Base-by-base conservation (phyloP, 2,329 filamentous ascomycete genomes). In the Pseudogymnoascus sp. region DNA sequence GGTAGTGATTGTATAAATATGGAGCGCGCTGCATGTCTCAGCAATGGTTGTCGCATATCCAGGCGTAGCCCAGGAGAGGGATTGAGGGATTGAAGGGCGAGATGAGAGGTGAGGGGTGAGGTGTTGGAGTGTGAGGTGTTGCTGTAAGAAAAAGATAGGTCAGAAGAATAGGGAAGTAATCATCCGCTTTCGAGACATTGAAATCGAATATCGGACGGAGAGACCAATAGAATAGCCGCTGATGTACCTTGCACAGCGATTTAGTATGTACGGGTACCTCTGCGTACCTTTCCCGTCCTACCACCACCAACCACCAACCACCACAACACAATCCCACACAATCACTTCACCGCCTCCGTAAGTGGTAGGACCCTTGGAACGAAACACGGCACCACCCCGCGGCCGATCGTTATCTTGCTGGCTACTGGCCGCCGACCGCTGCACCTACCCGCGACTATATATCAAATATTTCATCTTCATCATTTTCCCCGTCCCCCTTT, bases 1-100 rank as follows among this genome's bases (percentile, higher is more conserved):
- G 64, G 59, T 62, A 68, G 66, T 65, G 70, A 67, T 31, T 23
- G 21, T 37, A 38, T 38, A 37, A 60, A 60, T 60, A 60, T 37
- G 34, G 59, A 60, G 31, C 59, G 59, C 37, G 59, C 34, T 40
- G 59, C 59, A 60, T 60, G 59, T 38, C 37, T 37, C 34, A 60
- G 59, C 25, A 60, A 12, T 60, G 18, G 59, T 40, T 60, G 59
- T 40, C 59, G 59, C 59, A 60, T 60, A 37, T 60, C 59, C 59
- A 62, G 43, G 60, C 60, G 66, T 63, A 62, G 65, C 64, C 36
- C 23, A 43, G 63, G 56, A 60, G 66, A 63, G 60, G 61, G 62
- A 63, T 62, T 65, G 40, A 40, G 60, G 46, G 61, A 12, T 18
- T 34, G 46, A 56, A 56, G 23, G 8, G 43, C 42, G 42, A 46